Evolutionary conservation across 495 filamentous ascomycete genomes (phyloP).

Genomic region (Halenospora varia): DNA sequence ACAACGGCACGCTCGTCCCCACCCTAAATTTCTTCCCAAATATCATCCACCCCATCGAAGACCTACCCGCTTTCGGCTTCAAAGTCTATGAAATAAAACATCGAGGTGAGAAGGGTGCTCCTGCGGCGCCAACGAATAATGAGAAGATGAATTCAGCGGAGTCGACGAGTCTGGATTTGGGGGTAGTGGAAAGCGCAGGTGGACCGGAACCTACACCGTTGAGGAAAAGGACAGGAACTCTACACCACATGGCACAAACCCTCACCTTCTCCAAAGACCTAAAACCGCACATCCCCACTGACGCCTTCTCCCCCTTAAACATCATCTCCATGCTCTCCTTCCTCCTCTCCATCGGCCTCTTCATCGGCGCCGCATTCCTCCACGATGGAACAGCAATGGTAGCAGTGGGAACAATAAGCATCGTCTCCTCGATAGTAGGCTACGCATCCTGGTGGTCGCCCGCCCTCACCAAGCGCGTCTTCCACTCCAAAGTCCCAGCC

Average conservation of each 20-base stretch:
- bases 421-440: slow-evolving; percentile 47
- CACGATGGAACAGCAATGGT: slow-evolving; percentile 51
- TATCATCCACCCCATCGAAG: slow-evolving; percentile 52
- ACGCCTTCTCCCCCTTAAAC: slow-evolving; percentile 45
- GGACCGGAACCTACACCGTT: not conserved
- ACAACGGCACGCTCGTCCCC: slow-evolving; percentile 48
- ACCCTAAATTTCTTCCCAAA: slow-evolving; percentile 60
- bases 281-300: slow-evolving; percentile 41
- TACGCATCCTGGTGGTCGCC: slow-evolving; percentile 53
- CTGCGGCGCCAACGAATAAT: not conserved
- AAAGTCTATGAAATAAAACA: slow-evolving; percentile 44
- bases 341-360: slow-evolving; percentile 40
- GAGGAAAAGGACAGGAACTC: slow-evolving; percentile 22
- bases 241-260: slow-evolving; percentile 33
- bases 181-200: slow-evolving; percentile 4
- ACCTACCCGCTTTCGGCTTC: slow-evolving; percentile 41
- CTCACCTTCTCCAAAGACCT: slow-evolving; percentile 14
- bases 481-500: slow-evolving; percentile 42
- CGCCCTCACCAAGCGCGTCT: slow-evolving; percentile 42
- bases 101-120: slow-evolving; percentile 17
- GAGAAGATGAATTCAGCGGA: not conserved
- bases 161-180: slow-evolving; percentile 7
- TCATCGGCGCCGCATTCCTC: slow-evolving; percentile 39
- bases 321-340: slow-evolving; percentile 46
- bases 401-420: slow-evolving; percentile 40